Percentiles rank a stretch among this genome's conserved stretches.
Evolutionary conservation across 805 yeast species (phyloP).

Genomic region (Sungouiella blattae): DNA sequence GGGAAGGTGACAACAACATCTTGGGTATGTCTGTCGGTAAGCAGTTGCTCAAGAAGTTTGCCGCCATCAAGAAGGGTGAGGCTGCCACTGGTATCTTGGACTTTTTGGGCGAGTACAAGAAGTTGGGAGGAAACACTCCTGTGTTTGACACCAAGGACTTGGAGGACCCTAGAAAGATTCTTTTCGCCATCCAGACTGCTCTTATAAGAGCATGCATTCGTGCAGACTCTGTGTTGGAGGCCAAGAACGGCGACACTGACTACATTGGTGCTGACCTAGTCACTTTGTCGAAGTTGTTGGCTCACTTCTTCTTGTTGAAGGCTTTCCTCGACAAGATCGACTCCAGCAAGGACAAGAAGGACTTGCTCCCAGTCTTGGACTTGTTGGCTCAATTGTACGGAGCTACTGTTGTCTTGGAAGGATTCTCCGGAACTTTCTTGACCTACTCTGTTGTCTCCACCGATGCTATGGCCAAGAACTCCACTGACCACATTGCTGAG

Average conservation of each 20-base stretch:
- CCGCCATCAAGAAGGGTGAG: slow-evolving; percentile 39
- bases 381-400: slow-evolving; percentile 56
- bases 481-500: slow-evolving; percentile 37
- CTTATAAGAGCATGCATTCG: slow-evolving; percentile 37
- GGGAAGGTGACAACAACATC: slow-evolving; percentile 97
- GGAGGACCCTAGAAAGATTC: slow-evolving; percentile 20
- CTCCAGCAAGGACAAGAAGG: slow-evolving; percentile 28
- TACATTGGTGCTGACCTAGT: slow-evolving; percentile 45
- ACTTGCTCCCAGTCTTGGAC: slow-evolving; percentile 47
- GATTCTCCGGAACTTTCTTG: slow-evolving; percentile 68
- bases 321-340: slow-evolving; percentile 36
- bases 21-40: slow-evolving; percentile 83
- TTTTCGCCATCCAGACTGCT: slow-evolving; percentile 28
- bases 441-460: slow-evolving; percentile 57
- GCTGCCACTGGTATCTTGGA: slow-evolving; percentile 44
- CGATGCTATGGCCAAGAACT: slow-evolving; percentile 42
- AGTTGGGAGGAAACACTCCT: slow-evolving; percentile 24
- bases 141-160: slow-evolving; percentile 24
- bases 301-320: slow-evolving; percentile 46
- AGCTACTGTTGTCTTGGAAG: slow-evolving; percentile 59
- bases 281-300: slow-evolving; percentile 46
- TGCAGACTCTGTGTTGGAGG: slow-evolving; percentile 27
- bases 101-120: slow-evolving; percentile 35
- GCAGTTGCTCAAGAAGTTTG: slow-evolving; percentile 55
- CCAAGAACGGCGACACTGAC: slow-evolving; percentile 43